These are phyloP conservation scores for Mycena alexandri DNA, from an alignment of 768 basidiomycete genomes.

Conservation along the genomic window DNA sequence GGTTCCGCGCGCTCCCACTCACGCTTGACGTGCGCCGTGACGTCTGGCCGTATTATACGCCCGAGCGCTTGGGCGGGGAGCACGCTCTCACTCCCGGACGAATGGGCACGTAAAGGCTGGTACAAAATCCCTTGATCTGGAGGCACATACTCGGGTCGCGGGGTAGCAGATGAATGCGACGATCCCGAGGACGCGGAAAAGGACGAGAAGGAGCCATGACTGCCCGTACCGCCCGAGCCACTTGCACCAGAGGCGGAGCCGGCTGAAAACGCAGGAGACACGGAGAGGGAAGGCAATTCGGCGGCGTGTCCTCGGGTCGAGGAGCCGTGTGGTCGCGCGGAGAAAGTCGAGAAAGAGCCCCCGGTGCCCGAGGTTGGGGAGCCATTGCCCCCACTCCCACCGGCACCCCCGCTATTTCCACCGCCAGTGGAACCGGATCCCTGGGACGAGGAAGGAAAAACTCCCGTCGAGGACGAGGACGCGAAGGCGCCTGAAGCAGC, in stretches of 20 bases:
- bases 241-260: background rate
- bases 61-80: background rate
- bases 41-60: slow-evolving; percentile 1
- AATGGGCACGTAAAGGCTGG: background rate
- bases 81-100: no score
- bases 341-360: background rate
- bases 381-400: background rate
- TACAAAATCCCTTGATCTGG: background rate
- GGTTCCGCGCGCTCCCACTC: background rate
- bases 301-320: background rate
- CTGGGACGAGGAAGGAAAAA: no score
- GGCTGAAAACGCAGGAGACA: background rate
- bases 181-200: background rate
- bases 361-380: background rate
- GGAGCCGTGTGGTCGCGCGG: background rate
- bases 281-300: background rate
- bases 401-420: background rate
- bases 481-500: background rate
- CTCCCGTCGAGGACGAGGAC: no score
- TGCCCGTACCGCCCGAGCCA: background rate
- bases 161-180: background rate
- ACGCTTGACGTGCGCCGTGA: background rate
- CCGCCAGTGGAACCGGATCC: background rate
- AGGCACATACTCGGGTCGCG: background rate
- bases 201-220: background rate